phyloP scores from a whole-genome alignment of 2,329 filamentous ascomycete species.

The Pyrenophora seminiperda region DNA sequence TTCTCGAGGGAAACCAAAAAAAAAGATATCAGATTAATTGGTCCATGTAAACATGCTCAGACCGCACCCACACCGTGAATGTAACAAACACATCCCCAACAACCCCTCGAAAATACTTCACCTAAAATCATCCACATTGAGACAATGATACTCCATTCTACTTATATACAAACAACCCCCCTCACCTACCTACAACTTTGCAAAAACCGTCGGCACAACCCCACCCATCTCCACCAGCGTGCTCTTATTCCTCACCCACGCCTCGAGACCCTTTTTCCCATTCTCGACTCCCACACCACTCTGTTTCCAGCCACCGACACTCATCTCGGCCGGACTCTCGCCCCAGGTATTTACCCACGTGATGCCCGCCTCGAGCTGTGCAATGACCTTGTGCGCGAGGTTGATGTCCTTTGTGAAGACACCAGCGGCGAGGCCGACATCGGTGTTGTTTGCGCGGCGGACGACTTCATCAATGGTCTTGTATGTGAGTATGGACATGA shows the following conservation, averaged over 20 bases:
- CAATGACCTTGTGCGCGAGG: constrained; percentile 72
- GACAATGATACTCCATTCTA: neutral
- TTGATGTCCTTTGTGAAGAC: constrained; percentile 81
- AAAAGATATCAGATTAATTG: too few species aligned
- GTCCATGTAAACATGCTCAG: too few species aligned
- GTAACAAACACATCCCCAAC: too few species aligned
- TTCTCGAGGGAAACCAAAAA: too few species aligned
- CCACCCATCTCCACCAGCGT: constrained; percentile 83
- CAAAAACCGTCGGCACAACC: constrained; percentile 71
- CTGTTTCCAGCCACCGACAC: constrained; percentile 89
- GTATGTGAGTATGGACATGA: constrained; percentile 81
- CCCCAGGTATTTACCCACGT: constrained; percentile 95
- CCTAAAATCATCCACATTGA: too few species aligned
- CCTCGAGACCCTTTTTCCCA: constrained; percentile 75
- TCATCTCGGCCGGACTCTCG: constrained; percentile 91
- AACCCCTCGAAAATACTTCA: too few species aligned
- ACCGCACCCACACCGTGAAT: too few species aligned
- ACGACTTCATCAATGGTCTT: constrained; percentile 72
- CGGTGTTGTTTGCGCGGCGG: constrained; percentile 73
- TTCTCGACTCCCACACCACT: constrained; percentile 90
- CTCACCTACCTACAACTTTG: constrained; percentile 29
- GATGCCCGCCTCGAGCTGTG: constrained; percentile 78
- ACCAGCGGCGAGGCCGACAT: constrained; percentile 79
- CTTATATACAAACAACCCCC: too few species aligned
- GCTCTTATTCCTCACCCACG: constrained; percentile 86